Percentiles rank a stretch among this genome's conserved stretches.
Conservation (phyloP, 495 filamentous ascomycete genomes). For the Polyplosphaeria fusca region DNA sequence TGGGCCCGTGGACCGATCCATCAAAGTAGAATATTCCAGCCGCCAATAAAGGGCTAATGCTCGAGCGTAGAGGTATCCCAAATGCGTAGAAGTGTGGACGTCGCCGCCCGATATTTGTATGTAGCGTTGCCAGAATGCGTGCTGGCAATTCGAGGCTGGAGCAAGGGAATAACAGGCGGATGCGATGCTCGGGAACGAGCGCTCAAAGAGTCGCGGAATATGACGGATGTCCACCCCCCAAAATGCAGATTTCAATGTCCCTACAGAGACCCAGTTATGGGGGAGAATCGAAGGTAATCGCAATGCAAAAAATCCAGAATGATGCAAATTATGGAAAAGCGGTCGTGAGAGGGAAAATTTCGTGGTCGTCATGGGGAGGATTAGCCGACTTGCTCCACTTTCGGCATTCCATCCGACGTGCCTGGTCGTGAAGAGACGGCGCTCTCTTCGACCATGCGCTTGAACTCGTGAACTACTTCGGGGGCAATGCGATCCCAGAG, state of each 20-base stretch:
- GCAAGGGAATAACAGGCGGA: background rate
- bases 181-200: slow-evolving; percentile 14
- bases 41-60: slow-evolving; percentile 3
- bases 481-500: slow-evolving; percentile 91
- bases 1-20: background rate
- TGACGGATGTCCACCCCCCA: slow-evolving; percentile 28
- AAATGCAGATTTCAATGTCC: slow-evolving; percentile 34
- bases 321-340: slow-evolving; percentile 19
- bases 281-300: slow-evolving; percentile 14
- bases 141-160: background rate
- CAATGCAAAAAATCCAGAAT: slow-evolving; percentile 18
- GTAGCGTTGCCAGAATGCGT: background rate
- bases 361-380: background rate
- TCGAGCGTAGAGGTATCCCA: slow-evolving; percentile 4
- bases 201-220: background rate
- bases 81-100: slow-evolving; percentile 15
- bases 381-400: slow-evolving; percentile 28
- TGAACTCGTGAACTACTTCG: slow-evolving; percentile 90
- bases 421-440: slow-evolving; percentile 22
- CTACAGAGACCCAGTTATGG: slow-evolving; percentile 9
- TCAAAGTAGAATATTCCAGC: background rate
- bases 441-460: slow-evolving; percentile 66
- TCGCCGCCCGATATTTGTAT: slow-evolving; percentile 9
- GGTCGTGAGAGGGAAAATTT: slow-evolving; percentile 1
- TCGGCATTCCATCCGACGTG: slow-evolving; percentile 22